Evolutionary conservation across 148 eudicot species (phyloP).

Genomic region (Heliosperma pusillum): DNA sequence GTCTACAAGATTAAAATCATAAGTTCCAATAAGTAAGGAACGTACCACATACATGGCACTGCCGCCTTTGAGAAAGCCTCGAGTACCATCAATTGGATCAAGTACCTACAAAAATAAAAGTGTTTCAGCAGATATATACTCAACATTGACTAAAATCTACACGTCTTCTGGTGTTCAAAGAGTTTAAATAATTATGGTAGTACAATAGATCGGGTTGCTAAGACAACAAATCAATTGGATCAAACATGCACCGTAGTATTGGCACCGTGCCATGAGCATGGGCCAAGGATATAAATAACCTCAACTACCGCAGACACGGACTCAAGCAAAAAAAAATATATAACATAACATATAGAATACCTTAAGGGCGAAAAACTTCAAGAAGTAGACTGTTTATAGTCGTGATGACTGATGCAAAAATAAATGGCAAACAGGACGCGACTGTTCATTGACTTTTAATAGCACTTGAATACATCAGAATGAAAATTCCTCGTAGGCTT

Average conservation of each 20-base stretch:
- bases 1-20: not conserved
- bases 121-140: not conserved
- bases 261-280: not conserved
- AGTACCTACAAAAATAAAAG: conserved; percentile 49
- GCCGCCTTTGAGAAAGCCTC: conserved; percentile 78
- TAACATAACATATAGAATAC: not conserved
- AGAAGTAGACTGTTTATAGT: not conserved
- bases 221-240: not conserved
- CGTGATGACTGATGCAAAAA: not conserved
- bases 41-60: conserved; percentile 92
- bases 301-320: not conserved
- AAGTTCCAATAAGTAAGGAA: conserved; percentile 9
- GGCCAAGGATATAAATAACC: not conserved
- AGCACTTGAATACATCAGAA: conserved; percentile 5
- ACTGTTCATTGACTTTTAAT: not conserved
- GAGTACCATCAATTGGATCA: conserved; percentile 97
- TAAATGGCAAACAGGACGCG: not conserved
- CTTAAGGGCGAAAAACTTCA: not conserved
- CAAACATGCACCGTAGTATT: not conserved
- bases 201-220: not conserved
- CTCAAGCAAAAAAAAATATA: not conserved
- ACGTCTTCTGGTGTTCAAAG: not conserved
- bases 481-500: conserved; percentile 16
- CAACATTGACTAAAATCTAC: not conserved
- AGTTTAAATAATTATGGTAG: not conserved